Base-by-base conservation (phyloP, 2,329 filamentous ascomycete genomes). In the Fulvia fulva region DNA sequence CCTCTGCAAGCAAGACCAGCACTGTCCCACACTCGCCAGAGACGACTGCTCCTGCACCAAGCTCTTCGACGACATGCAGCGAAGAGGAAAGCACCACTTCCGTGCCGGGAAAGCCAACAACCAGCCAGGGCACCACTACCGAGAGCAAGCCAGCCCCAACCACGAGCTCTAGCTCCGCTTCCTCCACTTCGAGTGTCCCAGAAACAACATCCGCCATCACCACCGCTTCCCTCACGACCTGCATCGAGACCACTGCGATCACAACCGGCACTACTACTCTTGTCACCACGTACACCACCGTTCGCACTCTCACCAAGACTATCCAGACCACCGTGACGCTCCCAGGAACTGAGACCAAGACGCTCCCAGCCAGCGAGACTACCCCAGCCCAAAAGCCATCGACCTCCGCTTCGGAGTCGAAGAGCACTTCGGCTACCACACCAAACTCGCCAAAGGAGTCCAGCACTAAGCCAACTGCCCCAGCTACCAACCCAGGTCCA, bases 281-380 rank as follows among this genome's bases (percentile, higher is more conserved):
- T 37, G 67, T 77, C 61, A 78, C 76, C 46, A 65, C 76, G 63
- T 73, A 54, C 25, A 54, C 49, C 7, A 53, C 49, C 28, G 50
- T 57, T 21, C 1, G 51, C 25, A 53, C 50, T 26, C 21, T 44
- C 3, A 57, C 55, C 5, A 47, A 41, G 44, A 57, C 55, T 11
- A 19, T 49, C 25, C n/a, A 43, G 23, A 57, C 55, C 16, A 57
- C 55, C 16, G 16, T 53, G 2, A 30, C 43, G 19, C 26, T 28
- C 5, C 44, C 55, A 52, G 21, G 30, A n/a, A 57, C 47, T 32
- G 55, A 46, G 21, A 46, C 21, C 2, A 14, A 23, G 21, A 46
- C 44, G 7, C 8, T 22, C 28, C 47, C 52, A 47, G 47, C 46
- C 19, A 46, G 46, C 16, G 45, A 56, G 55, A 57, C 55, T 28